Evolutionary conservation across 352 stramenopile genomes (phyloP).

Genomic region (Pythium brassicae): DNA sequence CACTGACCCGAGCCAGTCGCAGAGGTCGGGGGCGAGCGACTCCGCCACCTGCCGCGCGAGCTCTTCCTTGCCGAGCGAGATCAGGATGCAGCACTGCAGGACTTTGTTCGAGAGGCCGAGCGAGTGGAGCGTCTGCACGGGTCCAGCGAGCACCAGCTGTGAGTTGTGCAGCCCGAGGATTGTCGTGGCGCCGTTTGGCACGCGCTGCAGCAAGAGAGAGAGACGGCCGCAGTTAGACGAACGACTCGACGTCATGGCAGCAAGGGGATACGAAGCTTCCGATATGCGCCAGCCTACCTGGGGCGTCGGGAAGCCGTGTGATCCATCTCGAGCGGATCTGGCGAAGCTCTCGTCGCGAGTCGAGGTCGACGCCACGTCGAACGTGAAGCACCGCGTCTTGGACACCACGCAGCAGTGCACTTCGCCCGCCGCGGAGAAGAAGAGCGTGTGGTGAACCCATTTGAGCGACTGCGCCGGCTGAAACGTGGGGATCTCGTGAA

Average conservation of each 20-base stretch:
- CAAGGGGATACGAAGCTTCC: background rate
- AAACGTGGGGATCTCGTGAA: constrained; percentile 55
- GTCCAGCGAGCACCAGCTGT: constrained; percentile 46
- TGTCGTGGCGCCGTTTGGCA: constrained; percentile 35
- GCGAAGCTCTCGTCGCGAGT: constrained; percentile 1
- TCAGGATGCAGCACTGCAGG: constrained; percentile 60
- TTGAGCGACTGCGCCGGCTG: constrained; percentile 35
- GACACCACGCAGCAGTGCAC: constrained; percentile 69
- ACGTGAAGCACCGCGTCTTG: constrained; percentile 45
- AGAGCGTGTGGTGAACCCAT: constrained; percentile 72
- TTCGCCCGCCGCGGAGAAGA: constrained; percentile 49
- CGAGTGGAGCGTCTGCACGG: constrained; percentile 39
- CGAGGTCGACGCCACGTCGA: constrained; percentile 51
- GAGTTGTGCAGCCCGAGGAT: constrained; percentile 46
- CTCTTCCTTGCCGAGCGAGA: constrained; percentile 45
- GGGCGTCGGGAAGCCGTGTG: constrained; percentile 38
- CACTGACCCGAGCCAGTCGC: constrained; percentile 50
- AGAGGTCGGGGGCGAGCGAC: constrained; percentile 27
- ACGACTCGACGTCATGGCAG: no score
- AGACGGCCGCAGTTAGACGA: no score
- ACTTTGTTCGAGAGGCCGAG: constrained; percentile 62
- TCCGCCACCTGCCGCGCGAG: constrained; percentile 39
- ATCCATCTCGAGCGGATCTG: constrained; percentile 13
- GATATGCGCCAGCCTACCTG: constrained; percentile 23
- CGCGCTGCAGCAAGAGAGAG: constrained; percentile 21